These are phyloP conservation scores for Chaetomium sp. DNA, from an alignment of 2,329 filamentous ascomycete species.

Conservation along the genomic window DNA sequence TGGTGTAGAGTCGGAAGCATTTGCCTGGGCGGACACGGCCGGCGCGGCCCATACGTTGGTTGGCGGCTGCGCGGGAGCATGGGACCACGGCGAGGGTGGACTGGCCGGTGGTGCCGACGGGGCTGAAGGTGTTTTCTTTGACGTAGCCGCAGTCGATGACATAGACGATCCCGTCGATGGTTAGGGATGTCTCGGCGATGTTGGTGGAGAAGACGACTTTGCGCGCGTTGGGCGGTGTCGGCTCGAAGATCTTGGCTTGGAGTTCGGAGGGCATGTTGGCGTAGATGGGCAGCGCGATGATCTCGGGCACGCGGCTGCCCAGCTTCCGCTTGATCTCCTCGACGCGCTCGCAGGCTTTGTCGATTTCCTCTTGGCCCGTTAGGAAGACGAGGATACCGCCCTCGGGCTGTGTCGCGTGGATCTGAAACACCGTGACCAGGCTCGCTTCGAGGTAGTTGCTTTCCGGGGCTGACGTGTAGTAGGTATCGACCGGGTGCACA, in stretches of 20 bases:
- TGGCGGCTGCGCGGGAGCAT: conserved; percentile 84
- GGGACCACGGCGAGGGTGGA: conserved; percentile 86
- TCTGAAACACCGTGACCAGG: conserved; percentile 90
- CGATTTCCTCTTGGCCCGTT: conserved; percentile 94
- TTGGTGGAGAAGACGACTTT: conserved; percentile 95
- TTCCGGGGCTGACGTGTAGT: conserved; percentile 84
- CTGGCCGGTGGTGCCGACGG: conserved; percentile 70
- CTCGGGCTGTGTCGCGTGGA: conserved; percentile 76
- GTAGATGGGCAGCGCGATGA: conserved; percentile 91
- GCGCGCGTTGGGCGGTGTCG: conserved; percentile 73
- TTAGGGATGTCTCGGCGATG: conserved; percentile 92
- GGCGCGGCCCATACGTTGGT: conserved; percentile 86
- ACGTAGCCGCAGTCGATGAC: conserved; percentile 94
- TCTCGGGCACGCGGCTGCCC: conserved; percentile 73
- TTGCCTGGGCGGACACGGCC: conserved; percentile 89
- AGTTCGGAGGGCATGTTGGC: conserved; percentile 85
- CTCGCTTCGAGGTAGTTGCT: conserved; percentile 89
- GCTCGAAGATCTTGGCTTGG: conserved; percentile 91
- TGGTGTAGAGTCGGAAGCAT: conserved; percentile 89
- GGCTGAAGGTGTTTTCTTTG: conserved; percentile 92
- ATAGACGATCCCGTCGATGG: conserved; percentile 92
- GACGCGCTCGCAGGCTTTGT: conserved; percentile 76
- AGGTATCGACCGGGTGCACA: conserved; percentile 82
- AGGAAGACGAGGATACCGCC: conserved; percentile 94
- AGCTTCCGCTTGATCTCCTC: conserved; percentile 82